Percentiles rank a stretch among this genome's conserved stretches.
These are phyloP conservation scores for Neurospora sp. DNA, from an alignment of 495 filamentous ascomycete species.

Conservation along the genomic window DNA sequence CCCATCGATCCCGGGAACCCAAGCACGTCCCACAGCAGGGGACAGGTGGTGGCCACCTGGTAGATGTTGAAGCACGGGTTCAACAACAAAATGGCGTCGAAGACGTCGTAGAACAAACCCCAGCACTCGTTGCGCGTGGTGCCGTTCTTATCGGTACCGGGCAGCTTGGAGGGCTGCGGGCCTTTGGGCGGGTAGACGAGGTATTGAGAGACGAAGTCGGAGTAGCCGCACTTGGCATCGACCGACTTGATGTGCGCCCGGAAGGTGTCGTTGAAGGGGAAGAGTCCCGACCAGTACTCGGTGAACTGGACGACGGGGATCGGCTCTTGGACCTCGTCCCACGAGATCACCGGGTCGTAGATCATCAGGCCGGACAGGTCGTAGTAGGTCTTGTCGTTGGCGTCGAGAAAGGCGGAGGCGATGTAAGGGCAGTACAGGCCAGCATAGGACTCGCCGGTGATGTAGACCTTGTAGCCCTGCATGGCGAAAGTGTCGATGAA, in stretches of 20 bases:
- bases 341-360: conserved; percentile 56
- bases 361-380: conserved; percentile 59
- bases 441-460: conserved; percentile 64
- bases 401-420: conserved; percentile 60
- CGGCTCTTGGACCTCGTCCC: conserved; percentile 36
- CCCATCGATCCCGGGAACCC: conserved; percentile 44
- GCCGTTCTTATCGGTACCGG: conserved; percentile 10
- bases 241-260: conserved; percentile 44
- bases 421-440: conserved; percentile 77
- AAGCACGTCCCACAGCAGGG: conserved; percentile 60
- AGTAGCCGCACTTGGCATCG: conserved; percentile 55
- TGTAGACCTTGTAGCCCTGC: conserved; percentile 54
- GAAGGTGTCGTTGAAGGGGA: conserved; percentile 60
- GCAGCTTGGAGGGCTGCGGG: conserved; percentile 36
- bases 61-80: conserved; percentile 83
- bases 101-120: conserved; percentile 44
- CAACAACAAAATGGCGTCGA: conserved; percentile 40
- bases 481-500: conserved; percentile 60
- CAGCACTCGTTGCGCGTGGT: conserved; percentile 18
- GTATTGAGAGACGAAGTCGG: conserved; percentile 48
- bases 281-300: conserved; percentile 50
- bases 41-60: conserved; percentile 65
- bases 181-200: conserved; percentile 60
- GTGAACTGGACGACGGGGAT: conserved; percentile 52
- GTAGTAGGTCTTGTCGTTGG: conserved; percentile 56